These are phyloP conservation scores for Delonix regia DNA, from an alignment of 306 rosid genomes.

Conservation along the genomic window DNA sequence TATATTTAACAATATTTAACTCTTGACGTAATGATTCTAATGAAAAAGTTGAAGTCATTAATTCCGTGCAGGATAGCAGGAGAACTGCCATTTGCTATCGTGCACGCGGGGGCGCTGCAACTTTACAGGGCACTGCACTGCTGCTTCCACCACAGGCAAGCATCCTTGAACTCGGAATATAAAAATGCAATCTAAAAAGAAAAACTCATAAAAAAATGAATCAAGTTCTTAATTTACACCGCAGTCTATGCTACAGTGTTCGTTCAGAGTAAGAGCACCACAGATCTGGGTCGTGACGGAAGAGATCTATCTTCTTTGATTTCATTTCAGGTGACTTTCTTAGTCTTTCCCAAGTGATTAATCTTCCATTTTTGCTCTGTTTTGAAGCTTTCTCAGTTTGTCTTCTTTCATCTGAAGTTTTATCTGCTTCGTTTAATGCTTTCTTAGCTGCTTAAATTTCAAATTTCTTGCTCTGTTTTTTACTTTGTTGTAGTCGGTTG, in stretches of 20 bases:
- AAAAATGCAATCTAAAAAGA: background rate
- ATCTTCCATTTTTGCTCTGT: background rate
- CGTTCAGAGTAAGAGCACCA: conserved; percentile 6
- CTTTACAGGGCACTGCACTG: background rate
- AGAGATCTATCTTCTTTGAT: conserved; percentile 34
- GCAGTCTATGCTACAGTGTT: conserved; percentile 2
- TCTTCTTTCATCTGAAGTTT: conserved; percentile 3
- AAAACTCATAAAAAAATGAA: background rate
- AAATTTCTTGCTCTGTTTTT: background rate
- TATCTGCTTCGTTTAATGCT: background rate
- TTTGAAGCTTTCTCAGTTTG: conserved; percentile 12
- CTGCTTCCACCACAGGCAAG: background rate
- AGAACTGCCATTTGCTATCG: background rate
- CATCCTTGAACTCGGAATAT: background rate
- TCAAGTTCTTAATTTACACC: background rate
- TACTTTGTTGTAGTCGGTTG: background rate
- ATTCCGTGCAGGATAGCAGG: background rate
- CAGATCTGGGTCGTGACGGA: conserved; percentile 43
- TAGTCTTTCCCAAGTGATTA: background rate
- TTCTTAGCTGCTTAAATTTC: background rate
- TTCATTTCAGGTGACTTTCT: conserved; percentile 34
- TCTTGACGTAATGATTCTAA: too few relatives aligned
- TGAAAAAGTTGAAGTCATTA: background rate
- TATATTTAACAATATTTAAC: too few relatives aligned
- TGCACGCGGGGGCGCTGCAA: background rate